Conservation (phyloP, 345 rosid genomes). For the Brassica cretica region DNA sequence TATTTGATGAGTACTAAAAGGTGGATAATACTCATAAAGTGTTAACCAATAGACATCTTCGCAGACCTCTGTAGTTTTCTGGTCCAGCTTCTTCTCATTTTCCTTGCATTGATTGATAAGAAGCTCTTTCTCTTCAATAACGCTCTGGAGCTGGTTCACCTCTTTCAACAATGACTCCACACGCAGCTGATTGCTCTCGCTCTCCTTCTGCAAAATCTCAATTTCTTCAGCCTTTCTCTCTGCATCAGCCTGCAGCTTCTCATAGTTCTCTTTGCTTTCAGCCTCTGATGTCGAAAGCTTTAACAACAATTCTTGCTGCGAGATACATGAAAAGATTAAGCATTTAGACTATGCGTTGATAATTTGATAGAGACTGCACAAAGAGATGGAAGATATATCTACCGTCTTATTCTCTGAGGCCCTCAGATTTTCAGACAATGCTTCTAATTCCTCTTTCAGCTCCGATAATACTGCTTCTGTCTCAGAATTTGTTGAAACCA, state of each 20-base stretch:
- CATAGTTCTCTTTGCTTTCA: constrained; percentile 56
- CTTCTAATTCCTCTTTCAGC: constrained; percentile 55
- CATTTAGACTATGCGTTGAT: constrained; percentile 27
- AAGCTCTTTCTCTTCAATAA: constrained; percentile 68
- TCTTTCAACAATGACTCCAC: constrained; percentile 57
- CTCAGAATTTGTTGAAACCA: constrained; percentile 59
- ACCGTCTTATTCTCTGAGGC: constrained; percentile 70
- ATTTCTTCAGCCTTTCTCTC: constrained; percentile 53
- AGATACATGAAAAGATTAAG: constrained; percentile 35
- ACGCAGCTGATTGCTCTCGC: constrained; percentile 46
- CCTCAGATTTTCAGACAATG: constrained; percentile 53
- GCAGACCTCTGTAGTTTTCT: constrained; percentile 61
- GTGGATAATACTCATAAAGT: constrained; percentile 7
- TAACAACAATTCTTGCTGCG: constrained; percentile 62
- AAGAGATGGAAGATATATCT: constrained; percentile 12
- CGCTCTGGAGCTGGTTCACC: constrained; percentile 52
- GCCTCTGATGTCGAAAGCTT: constrained; percentile 61
- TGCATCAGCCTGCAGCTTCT: constrained; percentile 57
- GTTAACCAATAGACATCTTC: neutral
- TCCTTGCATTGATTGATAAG: constrained; percentile 56
- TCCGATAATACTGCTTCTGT: constrained; percentile 53
- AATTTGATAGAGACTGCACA: constrained; percentile 6
- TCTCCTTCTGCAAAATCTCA: constrained; percentile 53
- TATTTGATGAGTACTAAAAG: constrained; percentile 18
- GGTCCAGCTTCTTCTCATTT: constrained; percentile 62